Base-by-base conservation (phyloP, 2,329 filamentous ascomycete species). In the Trichoderma guizhouense region DNA sequence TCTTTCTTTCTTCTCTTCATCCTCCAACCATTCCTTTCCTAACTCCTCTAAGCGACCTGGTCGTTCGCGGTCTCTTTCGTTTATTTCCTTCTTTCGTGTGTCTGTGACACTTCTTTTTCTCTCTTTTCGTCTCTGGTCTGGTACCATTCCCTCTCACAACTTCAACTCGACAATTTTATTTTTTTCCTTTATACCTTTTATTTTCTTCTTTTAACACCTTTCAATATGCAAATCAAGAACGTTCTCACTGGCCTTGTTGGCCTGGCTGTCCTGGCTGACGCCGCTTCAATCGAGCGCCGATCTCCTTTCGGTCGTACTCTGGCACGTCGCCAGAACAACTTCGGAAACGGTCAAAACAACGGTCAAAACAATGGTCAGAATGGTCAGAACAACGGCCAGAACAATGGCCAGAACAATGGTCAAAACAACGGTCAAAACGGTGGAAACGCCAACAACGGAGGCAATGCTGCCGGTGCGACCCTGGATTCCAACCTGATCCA, bases 191-290 rank as follows among this genome's bases (percentile, higher is more conserved):
- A 26, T 69, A n/a, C 24, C n/a, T 32, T 34, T 51, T 51, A 57
- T 18, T 43, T 43, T 43, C 15, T 43, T 21, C 30, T n/a, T 72
- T 61, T 71, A 71, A 65, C 32, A 66, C 28, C 73, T 73, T 51
- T 74, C 82, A 86, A 76, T 62, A 89, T 89, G 87, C 84, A 87
- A 78, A 77, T 87, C 78, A 87, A 87, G 79, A 81, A 81, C 72
- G 75, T 88, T 73, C 73, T 86, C 62, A 82, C 85, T 81, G 82
- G 89, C 26, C 73, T 86, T 78, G 84, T 87, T 79, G 55, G 71
- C 47, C 77, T 87, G 73, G 79, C 83, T 64, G 81, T 81, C 71
- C 77, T 84, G 58, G 77, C 82, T 71, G 85, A 88, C 51, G 87
- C 85, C 60, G 81, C 82, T 18, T 79, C 80, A 24, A 77, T 86